Evolutionary conservation across 2,329 filamentous ascomycete species (phyloP), one percentile per base, ranked within the genome.

Genomic region (Exophiala mesophila): DNA sequence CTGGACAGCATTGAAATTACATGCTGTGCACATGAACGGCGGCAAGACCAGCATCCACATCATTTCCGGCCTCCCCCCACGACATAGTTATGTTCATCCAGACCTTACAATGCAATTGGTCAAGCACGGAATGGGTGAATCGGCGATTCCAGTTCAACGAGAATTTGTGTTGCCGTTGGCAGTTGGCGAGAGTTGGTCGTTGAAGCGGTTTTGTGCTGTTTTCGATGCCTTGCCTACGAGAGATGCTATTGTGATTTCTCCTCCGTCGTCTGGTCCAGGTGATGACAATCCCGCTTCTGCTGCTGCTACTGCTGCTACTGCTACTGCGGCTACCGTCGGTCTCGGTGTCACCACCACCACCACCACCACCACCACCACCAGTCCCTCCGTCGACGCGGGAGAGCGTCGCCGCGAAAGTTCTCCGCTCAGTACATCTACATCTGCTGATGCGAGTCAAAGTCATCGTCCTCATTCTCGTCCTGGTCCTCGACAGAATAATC

Each of bases 61-160:
- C 39, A 65, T 83, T 36, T 80, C 78, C 6, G 78, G 78, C n/a
- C 63, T 78, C 12, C 78, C 78, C 3, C 77, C 78, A 9, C 66
- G 73, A 39, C 67, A 76, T 34, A 65, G 80, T 46, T 83, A 83
- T 59, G 69, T 76, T 8, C 78, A 83, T 54, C 78, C 79, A 8
- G 78, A 82, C 57, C 76, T 82, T 63, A 78, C 82, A 57, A 70
- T 78, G 17, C 74, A 73, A 53, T 65, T 80, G 53, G 64, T 82
- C 18, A 72, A 77, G 55, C 60, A 66, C 38, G 67, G 65, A 13
- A 66, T 73, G 31, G 60, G 59, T 36, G 66, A 68, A 38, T 63
- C 67, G 50, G 75, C 72, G 28, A 51, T 74, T 15, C 61, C 63
- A 2, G 57, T 68, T 8, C 72, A 78, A 59, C 64, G 70, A 33